Conservation (phyloP, 116 monocot genomes). For the Trichopus zeylanicus region DNA sequence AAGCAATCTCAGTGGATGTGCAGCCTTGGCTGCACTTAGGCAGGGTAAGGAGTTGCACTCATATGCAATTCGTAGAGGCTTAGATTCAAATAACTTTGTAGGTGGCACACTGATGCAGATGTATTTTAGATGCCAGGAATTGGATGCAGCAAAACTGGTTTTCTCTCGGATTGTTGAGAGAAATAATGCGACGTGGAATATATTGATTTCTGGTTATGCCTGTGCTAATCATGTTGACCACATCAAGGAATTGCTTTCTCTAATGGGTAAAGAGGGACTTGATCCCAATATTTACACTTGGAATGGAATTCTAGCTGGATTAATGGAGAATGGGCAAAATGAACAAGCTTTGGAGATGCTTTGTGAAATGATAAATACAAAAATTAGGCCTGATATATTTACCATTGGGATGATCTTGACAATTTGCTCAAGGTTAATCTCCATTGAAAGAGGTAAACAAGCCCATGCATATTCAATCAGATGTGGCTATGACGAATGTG, state of each 20-base stretch:
- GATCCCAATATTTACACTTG: conserved; percentile 8
- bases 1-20: neutral
- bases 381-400: neutral
- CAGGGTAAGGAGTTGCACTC: conserved; percentile 4
- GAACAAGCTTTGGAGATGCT: neutral
- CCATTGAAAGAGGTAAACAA: conserved; percentile 6
- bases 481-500: neutral
- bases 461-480: conserved; percentile 6
- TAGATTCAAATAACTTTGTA: conserved; percentile 3
- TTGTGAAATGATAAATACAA: neutral
- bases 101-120: neutral
- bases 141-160: neutral
- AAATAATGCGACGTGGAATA: conserved; percentile 3
- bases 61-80: neutral
- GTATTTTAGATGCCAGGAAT: conserved; percentile 3
- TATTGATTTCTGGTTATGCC: conserved; percentile 7
- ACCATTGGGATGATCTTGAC: neutral
- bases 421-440: conserved; percentile 6
- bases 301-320: conserved; percentile 8
- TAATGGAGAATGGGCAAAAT: conserved; percentile 5
- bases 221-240: neutral
- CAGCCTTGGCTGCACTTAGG: neutral
- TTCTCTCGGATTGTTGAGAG: neutral
- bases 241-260: neutral
- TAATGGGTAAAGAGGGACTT: conserved; percentile 4